These are phyloP conservation scores for Thalia dealbata DNA, from an alignment of 176 grass and related monocot genomes.

Conservation along the genomic window DNA sequence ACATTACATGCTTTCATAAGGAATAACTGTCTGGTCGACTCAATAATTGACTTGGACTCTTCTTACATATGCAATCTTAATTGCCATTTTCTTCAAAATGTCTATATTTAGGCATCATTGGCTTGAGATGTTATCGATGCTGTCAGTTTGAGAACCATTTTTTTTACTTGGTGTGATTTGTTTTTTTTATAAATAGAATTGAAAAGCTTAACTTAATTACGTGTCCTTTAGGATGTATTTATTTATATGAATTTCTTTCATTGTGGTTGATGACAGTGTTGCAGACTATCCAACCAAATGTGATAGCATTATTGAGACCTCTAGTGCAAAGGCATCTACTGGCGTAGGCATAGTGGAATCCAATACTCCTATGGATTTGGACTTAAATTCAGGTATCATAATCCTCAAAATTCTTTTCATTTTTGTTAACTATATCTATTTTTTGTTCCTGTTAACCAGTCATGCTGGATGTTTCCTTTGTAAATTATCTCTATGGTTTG, in stretches of 20 bases:
- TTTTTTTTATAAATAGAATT: too few species aligned
- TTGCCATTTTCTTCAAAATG: background rate
- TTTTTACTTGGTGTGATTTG: background rate
- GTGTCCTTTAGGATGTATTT: conserved; percentile 1
- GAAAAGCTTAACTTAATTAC: background rate
- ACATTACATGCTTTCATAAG: too few species aligned
- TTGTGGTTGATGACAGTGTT: too few species aligned
- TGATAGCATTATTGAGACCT: conserved; percentile 30
- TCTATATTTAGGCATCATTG: background rate
- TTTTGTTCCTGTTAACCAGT: too few species aligned
- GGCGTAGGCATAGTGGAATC: conserved; percentile 9
- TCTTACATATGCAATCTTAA: background rate
- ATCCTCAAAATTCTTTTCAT: background rate
- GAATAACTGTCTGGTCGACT: background rate
- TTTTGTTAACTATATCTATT: background rate
- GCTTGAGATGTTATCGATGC: background rate
- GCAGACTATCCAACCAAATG: conserved; percentile 1
- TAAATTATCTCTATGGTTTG: background rate
- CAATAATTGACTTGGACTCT: background rate
- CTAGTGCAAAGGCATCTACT: conserved; percentile 9
- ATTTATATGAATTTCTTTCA: too few species aligned
- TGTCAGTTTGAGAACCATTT: background rate
- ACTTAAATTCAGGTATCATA: conserved; percentile 44
- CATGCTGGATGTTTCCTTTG: too few species aligned
- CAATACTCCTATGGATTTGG: conserved; percentile 22